These are phyloP conservation scores for Hypoxylon subgilvum DNA, from an alignment of 495 filamentous ascomycete species.

Conservation along the genomic window DNA sequence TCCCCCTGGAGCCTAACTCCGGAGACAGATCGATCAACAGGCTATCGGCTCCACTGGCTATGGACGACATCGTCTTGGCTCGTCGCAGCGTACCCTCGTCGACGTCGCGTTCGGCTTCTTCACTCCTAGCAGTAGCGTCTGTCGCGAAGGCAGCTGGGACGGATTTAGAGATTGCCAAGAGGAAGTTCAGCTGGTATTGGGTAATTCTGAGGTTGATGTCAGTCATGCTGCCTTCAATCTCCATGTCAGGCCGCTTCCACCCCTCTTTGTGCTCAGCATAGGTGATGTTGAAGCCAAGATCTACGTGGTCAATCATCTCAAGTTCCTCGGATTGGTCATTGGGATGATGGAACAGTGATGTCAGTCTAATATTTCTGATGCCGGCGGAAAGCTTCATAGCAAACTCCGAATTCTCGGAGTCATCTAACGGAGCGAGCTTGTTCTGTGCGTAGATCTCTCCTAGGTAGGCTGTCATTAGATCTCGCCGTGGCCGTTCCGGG, in stretches of 20 bases:
- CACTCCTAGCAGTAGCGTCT: constrained; percentile 71
- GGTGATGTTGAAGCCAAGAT: constrained; percentile 87
- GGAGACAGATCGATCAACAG: constrained; percentile 64
- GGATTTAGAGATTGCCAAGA: constrained; percentile 81
- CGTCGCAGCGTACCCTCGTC: constrained; percentile 53
- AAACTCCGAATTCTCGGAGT: constrained; percentile 68
- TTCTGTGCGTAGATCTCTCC: constrained; percentile 98
- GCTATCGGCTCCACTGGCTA: constrained; percentile 47
- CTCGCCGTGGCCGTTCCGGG: constrained; percentile 63
- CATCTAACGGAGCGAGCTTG: constrained; percentile 80
- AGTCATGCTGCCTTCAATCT: constrained; percentile 88
- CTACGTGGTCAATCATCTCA: constrained; percentile 95
- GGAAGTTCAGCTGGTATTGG: constrained; percentile 86
- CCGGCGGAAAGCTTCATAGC: constrained; percentile 91
- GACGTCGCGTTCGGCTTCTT: constrained; percentile 58
- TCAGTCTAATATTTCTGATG: constrained; percentile 88
- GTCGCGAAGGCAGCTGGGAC: constrained; percentile 85
- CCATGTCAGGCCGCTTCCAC: constrained; percentile 83
- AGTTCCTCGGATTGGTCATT: constrained; percentile 78
- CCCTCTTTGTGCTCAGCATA: constrained; percentile 83
- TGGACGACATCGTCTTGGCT: constrained; percentile 56
- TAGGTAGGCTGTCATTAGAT: constrained; percentile 88
- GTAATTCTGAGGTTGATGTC: constrained; percentile 89
- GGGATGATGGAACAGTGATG: constrained; percentile 84
- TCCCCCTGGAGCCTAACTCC: constrained; percentile 66